A percentile compares a stretch with the other conserved stretches of the same genome.
phyloP scores from a whole-genome alignment of 2,329 filamentous ascomycete genomes.

The Aspergillus hiratsukae region DNA sequence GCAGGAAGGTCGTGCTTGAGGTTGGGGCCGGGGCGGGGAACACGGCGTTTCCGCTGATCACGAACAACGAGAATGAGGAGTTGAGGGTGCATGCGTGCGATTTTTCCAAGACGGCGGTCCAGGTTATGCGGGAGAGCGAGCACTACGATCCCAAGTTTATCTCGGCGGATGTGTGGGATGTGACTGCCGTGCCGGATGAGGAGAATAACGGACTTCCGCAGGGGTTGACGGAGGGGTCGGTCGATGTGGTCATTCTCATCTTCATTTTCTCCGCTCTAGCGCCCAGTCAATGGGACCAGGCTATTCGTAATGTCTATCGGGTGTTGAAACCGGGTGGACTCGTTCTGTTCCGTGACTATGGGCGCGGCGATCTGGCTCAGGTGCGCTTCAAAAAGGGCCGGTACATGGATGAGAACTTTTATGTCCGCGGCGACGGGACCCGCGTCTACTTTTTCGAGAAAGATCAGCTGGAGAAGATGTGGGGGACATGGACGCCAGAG shows the following conservation, averaged over 20 bases:
- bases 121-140: conserved; percentile 79
- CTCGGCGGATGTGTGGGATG: conserved; percentile 93
- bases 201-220: conserved; percentile 60
- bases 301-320: conserved; percentile 73
- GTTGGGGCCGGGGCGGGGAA: conserved; percentile 95
- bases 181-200: conserved; percentile 57
- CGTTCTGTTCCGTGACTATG: conserved; percentile 94
- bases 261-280: conserved; percentile 95
- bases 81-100: conserved; percentile 91
- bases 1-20: conserved; percentile 79
- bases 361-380: conserved; percentile 89
- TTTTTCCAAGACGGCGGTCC: conserved; percentile 91
- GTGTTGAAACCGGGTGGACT: conserved; percentile 89
- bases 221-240: conserved; percentile 68
- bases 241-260: conserved; percentile 90
- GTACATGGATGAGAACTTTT: conserved; percentile 95
- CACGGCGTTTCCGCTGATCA: conserved; percentile 86
- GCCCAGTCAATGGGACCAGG: conserved; percentile 76
- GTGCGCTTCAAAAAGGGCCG: conserved; percentile 94
- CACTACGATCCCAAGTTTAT: conserved; percentile 69
- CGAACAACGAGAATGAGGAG: conserved; percentile 74
- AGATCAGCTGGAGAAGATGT: conserved; percentile 75
- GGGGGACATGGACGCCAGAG: conserved; percentile 53
- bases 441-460: conserved; percentile 96
- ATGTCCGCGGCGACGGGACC: conserved; percentile 90